phyloP scores from a whole-genome alignment of 768 basidiomycete species.

The Daedaleopsis nitida region DNA sequence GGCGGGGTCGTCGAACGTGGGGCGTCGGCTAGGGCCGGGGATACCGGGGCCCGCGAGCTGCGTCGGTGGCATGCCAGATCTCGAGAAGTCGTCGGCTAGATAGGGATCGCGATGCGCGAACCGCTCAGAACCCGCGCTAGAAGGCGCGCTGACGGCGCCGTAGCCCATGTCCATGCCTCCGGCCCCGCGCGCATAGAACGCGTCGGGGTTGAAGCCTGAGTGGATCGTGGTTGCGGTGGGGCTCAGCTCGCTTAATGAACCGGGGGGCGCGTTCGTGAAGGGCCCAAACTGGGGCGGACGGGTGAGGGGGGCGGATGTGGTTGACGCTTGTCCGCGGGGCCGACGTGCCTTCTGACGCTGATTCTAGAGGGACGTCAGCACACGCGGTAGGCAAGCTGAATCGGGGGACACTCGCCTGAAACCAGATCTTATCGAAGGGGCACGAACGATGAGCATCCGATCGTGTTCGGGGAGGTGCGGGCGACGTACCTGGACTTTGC shows the following conservation, averaged over 20 bases:
- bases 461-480: neutral
- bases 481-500: constrained; percentile 81
- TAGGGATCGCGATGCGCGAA: constrained; percentile 23
- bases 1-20: constrained; percentile 5
- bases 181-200: constrained; percentile 9
- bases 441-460: constrained; percentile 17
- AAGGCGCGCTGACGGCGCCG: constrained; percentile 21
- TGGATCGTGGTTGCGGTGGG: constrained; percentile 7
- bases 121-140: constrained; percentile 21
- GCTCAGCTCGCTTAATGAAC: constrained; percentile 15
- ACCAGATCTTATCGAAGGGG: constrained; percentile 77
- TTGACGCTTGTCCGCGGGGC: constrained; percentile 54
- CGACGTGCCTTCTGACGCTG: constrained; percentile 86
- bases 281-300: constrained; percentile 66
- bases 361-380: constrained; percentile 53
- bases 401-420: constrained; percentile 58
- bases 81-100: constrained; percentile 19
- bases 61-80: constrained; percentile 16
- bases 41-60: constrained; percentile 33
- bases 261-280: constrained; percentile 48
- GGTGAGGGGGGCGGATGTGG: constrained; percentile 48
- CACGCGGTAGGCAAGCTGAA: constrained; percentile 13
- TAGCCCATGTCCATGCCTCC: constrained; percentile 14
- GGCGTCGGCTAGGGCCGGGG: constrained; percentile 24
- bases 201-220: constrained; percentile 13